Conservation (phyloP, 1,139 yeast species). For the Wickerhamiella infanticola region DNA sequence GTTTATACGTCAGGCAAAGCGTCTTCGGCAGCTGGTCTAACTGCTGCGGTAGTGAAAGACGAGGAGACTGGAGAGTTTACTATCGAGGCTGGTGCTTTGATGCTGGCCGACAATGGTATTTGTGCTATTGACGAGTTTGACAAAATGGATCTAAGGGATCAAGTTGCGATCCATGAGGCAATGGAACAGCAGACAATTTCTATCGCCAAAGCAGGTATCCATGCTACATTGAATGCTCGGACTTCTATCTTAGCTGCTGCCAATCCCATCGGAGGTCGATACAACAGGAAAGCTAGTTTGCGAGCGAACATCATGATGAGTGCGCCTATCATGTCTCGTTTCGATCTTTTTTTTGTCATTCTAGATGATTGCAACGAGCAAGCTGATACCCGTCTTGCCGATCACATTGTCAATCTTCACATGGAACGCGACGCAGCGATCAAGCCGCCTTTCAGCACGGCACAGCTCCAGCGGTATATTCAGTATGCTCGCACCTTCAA, state of each 20-base stretch:
- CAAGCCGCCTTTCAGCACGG: slow-evolving; percentile 78
- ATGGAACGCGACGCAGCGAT: slow-evolving; percentile 86
- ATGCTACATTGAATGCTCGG: slow-evolving; percentile 91
- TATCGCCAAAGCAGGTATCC: slow-evolving; percentile 96
- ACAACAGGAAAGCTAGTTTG: slow-evolving; percentile 70
- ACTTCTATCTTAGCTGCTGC: slow-evolving; percentile 96
- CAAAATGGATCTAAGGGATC: slow-evolving; percentile 91
- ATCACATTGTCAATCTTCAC: slow-evolving; percentile 85
- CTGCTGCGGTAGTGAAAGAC: slow-evolving; percentile 95
- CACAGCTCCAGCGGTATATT: slow-evolving; percentile 76
- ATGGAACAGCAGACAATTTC: slow-evolving; percentile 99
- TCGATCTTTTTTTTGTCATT: slow-evolving; percentile 86
- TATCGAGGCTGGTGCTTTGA: slow-evolving; percentile 96
- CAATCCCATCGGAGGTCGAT: slow-evolving; percentile 90
- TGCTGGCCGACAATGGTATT: slow-evolving; percentile 97
- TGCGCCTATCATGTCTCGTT: slow-evolving; percentile 99
- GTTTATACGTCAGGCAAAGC: slow-evolving; percentile 98
- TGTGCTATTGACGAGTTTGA: slow-evolving; percentile 98
- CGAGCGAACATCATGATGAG: slow-evolving; percentile 88
- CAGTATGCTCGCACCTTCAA: slow-evolving; percentile 87
- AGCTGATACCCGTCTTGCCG: slow-evolving; percentile 77
- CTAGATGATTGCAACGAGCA: slow-evolving; percentile 90
- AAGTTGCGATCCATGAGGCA: slow-evolving; percentile 98
- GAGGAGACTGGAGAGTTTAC: slow-evolving; percentile 97
- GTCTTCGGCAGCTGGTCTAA: slow-evolving; percentile 95